Evolutionary conservation across 2,329 filamentous ascomycete genomes (phyloP), one percentile per base, ranked within the genome.

Genomic region (Emergomyces orientalis): DNA sequence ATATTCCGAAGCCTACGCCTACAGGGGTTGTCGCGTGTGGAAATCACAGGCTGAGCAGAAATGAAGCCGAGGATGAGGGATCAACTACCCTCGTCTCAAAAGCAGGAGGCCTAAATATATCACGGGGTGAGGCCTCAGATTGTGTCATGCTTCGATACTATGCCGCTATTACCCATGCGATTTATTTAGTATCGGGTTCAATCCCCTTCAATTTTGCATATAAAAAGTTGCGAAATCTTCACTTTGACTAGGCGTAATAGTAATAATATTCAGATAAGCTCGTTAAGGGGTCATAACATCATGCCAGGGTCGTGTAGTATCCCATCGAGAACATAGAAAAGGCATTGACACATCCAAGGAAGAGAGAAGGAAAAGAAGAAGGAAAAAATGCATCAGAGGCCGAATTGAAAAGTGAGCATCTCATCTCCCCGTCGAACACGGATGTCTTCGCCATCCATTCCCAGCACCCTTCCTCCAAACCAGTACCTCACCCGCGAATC

Each of bases 331-430:
- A 55, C 34, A 27, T 27, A 39, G 14, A 57, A 22, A 9, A 19
- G 1, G 6, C 11, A 55, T 22, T 11, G 19, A 57, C 34, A 41
- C n/a, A 19, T 13, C 25, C 13, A 41, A 39, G 25, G 22, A 27
- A 51, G 14, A 51, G 14, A 27, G 25, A 27, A 49, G 17, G 13
- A 37, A 32, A 7, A 30, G 8, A 17, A 32, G 19, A 19, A 52
- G 2, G 4, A 34, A 55, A 37, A 37, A 64, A 49, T 1, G 47
- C 2, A 51, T 51, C 25, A 51, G 47, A 66, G 52, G 1, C 65
- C 65, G 58, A 66, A 68, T 39, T 37, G 39, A 65, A 66, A 68
- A n/a, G 64, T 66, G 41, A 67, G 22, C 54, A 58, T 54, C 37
- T 68, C 67, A 58, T 68, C 65, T 43, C 65, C 67, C 27, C 63